These are phyloP conservation scores for Borealophlyctis nickersoniae DNA, from an alignment of 192 early-diverging fungal species.

Conservation along the genomic window DNA sequence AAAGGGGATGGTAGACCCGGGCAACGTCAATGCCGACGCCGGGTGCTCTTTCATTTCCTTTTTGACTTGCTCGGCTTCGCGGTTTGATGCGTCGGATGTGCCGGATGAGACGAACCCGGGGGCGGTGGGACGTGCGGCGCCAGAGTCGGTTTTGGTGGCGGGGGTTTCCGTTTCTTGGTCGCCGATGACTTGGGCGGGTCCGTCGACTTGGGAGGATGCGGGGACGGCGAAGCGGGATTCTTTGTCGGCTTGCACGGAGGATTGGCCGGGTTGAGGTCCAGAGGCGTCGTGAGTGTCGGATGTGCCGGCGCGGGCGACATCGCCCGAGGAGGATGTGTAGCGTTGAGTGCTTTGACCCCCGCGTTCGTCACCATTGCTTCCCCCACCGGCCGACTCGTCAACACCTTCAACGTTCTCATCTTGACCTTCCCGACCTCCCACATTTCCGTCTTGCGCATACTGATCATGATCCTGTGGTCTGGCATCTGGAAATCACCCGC, in stretches of 20 bases:
- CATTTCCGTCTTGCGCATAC: no score
- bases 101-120: neutral
- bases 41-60: neutral
- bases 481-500: no score
- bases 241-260: neutral
- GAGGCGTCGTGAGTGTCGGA: no score
- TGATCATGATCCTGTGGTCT: no score
- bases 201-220: neutral
- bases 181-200: neutral
- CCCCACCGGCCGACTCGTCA: no score
- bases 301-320: no score
- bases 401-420: no score
- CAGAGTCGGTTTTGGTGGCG: neutral
- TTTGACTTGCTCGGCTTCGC: neutral
- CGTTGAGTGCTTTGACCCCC: no score
- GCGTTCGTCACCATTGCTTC: no score
- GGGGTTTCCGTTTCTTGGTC: neutral
- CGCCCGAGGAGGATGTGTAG: no score
- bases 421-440: no score
- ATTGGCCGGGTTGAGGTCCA: neutral
- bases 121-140: neutral
- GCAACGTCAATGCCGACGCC: neutral
- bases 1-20: constrained; percentile 5
- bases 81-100: neutral
- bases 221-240: neutral